Percentiles rank a stretch among this genome's conserved stretches.
These are phyloP conservation scores for Pestalotiopsis fici DNA, from an alignment of 2,329 filamentous ascomycete species.

Conservation along the genomic window DNA sequence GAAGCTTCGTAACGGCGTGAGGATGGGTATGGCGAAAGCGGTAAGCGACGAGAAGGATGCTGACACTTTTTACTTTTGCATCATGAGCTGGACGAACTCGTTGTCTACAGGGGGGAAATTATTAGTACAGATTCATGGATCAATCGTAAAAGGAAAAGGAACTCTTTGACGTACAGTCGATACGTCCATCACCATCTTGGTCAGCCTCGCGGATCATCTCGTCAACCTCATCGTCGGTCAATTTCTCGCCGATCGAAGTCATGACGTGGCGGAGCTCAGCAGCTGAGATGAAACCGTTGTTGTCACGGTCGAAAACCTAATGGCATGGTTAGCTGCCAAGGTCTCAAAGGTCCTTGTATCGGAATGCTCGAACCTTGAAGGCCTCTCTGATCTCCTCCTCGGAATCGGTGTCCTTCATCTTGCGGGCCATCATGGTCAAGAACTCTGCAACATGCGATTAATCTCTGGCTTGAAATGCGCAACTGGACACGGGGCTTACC, in stretches of 20 bases:
- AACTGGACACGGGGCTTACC: slow-evolving; percentile 52
- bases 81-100: slow-evolving; percentile 93
- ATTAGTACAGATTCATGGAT: background rate
- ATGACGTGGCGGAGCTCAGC: slow-evolving; percentile 88
- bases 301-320: slow-evolving; percentile 81
- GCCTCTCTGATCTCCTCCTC: slow-evolving; percentile 89
- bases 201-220: slow-evolving; percentile 93
- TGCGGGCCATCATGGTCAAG: slow-evolving; percentile 90
- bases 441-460: slow-evolving; percentile 62
- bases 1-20: slow-evolving; percentile 14
- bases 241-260: slow-evolving; percentile 90
- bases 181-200: slow-evolving; percentile 85
- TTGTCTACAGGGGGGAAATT: slow-evolving; percentile 62
- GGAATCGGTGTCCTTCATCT: slow-evolving; percentile 93
- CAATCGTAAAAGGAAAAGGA: background rate
- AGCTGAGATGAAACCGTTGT: slow-evolving; percentile 89
- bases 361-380: slow-evolving; percentile 66
- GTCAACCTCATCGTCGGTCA: slow-evolving; percentile 87
- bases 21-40: slow-evolving; percentile 7
- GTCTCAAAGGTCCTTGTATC: slow-evolving; percentile 8
- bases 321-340: slow-evolving; percentile 15
- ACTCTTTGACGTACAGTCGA: slow-evolving; percentile 68
- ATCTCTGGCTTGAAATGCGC: slow-evolving; percentile 12
- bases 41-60: background rate
- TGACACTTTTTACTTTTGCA: slow-evolving; percentile 74